phyloP scores from a whole-genome alignment of 2,329 filamentous ascomycete species.

The Chrysosporium queenslandicum region DNA sequence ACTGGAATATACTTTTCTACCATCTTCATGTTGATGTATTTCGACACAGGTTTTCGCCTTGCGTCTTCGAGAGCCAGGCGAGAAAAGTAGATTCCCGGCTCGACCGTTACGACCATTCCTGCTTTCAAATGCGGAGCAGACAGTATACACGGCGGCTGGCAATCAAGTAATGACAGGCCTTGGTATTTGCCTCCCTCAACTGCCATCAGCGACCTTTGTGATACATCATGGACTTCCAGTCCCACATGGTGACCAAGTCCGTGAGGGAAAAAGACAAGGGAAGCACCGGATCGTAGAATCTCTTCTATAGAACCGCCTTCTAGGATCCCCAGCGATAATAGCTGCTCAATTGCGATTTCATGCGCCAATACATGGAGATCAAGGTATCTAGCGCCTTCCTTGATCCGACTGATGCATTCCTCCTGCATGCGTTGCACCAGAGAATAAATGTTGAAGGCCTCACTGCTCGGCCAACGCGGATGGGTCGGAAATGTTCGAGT shows the following conservation, averaged over 20 bases:
- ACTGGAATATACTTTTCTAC: constrained; percentile 33
- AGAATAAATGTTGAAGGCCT: constrained; percentile 66
- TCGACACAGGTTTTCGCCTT: constrained; percentile 24
- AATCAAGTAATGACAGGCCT: constrained; percentile 43
- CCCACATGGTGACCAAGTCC: constrained; percentile 51
- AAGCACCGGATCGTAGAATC: constrained; percentile 30
- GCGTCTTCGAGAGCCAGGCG: constrained; percentile 30
- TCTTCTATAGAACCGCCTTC: constrained; percentile 50
- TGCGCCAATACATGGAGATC: constrained; percentile 73
- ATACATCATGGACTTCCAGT: constrained; percentile 38
- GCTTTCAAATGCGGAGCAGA: constrained; percentile 36
- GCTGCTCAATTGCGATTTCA: constrained; percentile 67
- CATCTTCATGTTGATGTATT: constrained; percentile 34
- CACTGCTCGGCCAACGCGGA: constrained; percentile 50
- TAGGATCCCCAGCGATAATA: constrained; percentile 66
- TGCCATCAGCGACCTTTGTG: constrained; percentile 28
- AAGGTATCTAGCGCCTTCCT: constrained; percentile 67
- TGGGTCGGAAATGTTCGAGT: constrained; percentile 79
- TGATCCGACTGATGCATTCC: constrained; percentile 62
- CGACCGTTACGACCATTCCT: constrained; percentile 49
- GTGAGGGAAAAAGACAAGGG: constrained; percentile 35
- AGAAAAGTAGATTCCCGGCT: constrained; percentile 44
- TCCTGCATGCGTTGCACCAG: constrained; percentile 82
- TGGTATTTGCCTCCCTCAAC: constrained; percentile 52
- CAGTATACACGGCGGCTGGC: constrained; percentile 25